These are phyloP conservation scores for Chlorella variabilis DNA, from an alignment of 163 green algal species.

Conservation along the genomic window DNA sequence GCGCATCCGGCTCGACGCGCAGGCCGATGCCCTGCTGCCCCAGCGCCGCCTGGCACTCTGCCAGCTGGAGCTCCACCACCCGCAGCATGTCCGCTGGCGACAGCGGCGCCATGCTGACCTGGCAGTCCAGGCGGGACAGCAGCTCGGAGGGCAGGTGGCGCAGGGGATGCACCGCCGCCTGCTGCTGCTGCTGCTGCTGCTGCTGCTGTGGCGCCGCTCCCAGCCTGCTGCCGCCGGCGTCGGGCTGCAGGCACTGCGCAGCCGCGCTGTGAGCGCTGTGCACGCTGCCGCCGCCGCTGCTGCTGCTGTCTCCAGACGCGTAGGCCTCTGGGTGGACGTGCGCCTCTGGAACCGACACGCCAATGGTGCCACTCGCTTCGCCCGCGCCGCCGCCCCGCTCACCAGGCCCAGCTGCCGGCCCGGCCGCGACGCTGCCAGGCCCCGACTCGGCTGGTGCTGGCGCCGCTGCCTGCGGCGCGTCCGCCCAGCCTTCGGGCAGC, in stretches of 20 bases:
- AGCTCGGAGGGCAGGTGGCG: conserved; percentile 24
- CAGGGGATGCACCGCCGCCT: conserved; percentile 2
- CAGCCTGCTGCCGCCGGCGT: not conserved
- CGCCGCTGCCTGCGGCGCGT: not conserved
- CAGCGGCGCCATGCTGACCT: conserved; percentile 24
- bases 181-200: not conserved
- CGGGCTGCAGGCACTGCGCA: conserved; percentile 7
- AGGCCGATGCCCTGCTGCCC: conserved; percentile 22
- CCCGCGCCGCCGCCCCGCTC: not conserved
- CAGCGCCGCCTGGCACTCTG: not conserved
- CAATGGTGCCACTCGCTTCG: not conserved
- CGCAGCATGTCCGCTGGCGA: not conserved
- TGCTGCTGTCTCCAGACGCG: not conserved
- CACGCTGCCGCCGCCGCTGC: not conserved
- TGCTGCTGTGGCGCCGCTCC: not conserved
- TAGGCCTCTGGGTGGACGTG: conserved; percentile 6
- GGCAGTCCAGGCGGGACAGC: conserved; percentile 10
- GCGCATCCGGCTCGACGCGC: not conserved
- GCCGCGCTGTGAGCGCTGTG: conserved; percentile 25
- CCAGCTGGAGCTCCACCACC: conserved; percentile 37
- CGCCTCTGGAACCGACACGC: not conserved
- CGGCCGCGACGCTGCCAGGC: too few species aligned
- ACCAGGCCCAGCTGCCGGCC: too few species aligned
- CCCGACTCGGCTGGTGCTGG: not conserved
- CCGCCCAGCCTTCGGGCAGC: not conserved